Evolutionary conservation across 1,284 basidiomycete genomes (phyloP), one percentile per base, ranked within the genome.

Genomic region (Tetrapyrgos nigripes): DNA sequence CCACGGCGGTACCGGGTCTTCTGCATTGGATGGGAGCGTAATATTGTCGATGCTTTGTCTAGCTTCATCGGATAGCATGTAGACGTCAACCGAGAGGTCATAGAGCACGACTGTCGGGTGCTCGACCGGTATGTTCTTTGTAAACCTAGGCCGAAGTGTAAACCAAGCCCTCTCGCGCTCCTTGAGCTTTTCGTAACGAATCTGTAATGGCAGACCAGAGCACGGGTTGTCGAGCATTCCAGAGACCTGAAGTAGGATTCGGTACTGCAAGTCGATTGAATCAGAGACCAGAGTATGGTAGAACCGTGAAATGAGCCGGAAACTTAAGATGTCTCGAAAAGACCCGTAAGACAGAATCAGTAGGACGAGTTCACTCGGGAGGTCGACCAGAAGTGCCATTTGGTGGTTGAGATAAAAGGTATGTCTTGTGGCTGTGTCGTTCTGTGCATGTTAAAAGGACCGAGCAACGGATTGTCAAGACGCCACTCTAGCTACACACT

Each of bases 191-290:
- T 50, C 10, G 14, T 53, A 50, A 13, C 48, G 46, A 17, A 50
- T 52, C 19, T 37, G 46, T 5, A 51, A 27, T 14, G 4, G 28
- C 21, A 55, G 47, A 28, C 35, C n/a, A 33, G 48, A 51, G n/a
- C 24, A 40, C 26, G 58, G 58, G 29, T 59, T 59, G 44, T 59
- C 53, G 33, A 55, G 52, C 48, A 59, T 35, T 19, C 58, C 58
- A 9, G 49, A 40, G 14, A 50, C 50, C 13, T 54, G 40, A 29
- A 59, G 48, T 2, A 37, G 37, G 27, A 55, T 52, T 10, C 40
- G 27, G 31, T 59, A 59, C 27, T 59, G 58, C 6, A 55, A 35
- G 28, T n/a, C 27, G 23, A 29, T 33, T 8, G 51, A 58, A 40
- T 46, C 37, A 0, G 57, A 31, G 11, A 54, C 49, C 13, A 54